Evolutionary conservation across 345 rosid genomes (phyloP), one percentile per base, ranked within the genome.

Genomic region (Gossypium mustelinum): DNA sequence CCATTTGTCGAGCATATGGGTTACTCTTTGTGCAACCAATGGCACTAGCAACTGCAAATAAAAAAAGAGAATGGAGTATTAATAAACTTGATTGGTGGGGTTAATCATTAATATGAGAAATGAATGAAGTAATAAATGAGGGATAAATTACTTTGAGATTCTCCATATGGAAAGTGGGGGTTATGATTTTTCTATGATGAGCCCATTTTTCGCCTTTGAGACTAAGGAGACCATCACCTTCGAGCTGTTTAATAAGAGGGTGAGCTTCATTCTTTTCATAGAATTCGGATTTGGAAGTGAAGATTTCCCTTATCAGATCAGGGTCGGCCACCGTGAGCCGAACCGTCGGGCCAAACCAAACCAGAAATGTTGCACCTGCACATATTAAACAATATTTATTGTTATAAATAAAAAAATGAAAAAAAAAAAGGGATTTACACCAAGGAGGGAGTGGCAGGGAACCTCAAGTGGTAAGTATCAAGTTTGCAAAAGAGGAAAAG

Each of bases 101-200:
- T 8, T 65, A 48, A 73, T 52, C 41, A 34, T 34, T 34, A 34
- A 34, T 34, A 5, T 5, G 41, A 34, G 41, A 4, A 5, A 34
- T 34, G 41, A 34, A 5, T 34, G 41, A 34, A 34, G 71, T 20
- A n/a, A 45, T 17, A 25, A 13, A 18, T 9, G 39, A 56, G 7
- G 20, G 3, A 3, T 18, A 16, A 20, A 56, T 24, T 75, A 92
- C 97, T 85, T 91, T 90, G 81, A 90, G 93, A 85, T 90, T 90
- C 74, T 94, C 97, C 85, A 86, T 83, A 29, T 90, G 89, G 80
- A 90, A 92, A 34, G 97, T 92, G 9, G 97, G 97, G 2, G 88
- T 80, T 12, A 92, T 87, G 73, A 92, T 88, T 81, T 79, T 87
- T 25, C 94, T 79, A 68, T 86, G 98, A 74, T 87, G 88, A 79